Conservation (phyloP, 805 yeast genomes). For the Yamadazyma philogaea region DNA sequence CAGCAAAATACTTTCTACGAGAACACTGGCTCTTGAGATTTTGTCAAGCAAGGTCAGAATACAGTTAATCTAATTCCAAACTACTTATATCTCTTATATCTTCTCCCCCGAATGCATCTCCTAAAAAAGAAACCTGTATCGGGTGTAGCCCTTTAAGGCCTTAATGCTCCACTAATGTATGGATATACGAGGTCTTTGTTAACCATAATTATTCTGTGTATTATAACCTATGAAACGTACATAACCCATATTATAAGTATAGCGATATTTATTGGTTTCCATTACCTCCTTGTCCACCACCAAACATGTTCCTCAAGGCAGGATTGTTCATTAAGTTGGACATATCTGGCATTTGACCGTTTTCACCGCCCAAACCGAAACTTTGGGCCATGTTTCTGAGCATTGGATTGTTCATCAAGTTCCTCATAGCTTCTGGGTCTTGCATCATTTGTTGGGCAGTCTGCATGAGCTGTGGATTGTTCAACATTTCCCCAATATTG, state of each 20-base stretch:
- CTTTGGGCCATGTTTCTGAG: conserved; percentile 80
- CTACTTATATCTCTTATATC: no score
- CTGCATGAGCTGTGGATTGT: conserved; percentile 84
- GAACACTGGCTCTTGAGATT: no score
- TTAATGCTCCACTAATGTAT: background rate
- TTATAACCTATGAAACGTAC: background rate
- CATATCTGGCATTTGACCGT: conserved; percentile 49
- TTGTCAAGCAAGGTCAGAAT: no score
- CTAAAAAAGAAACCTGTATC: no score
- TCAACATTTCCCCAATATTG: conserved; percentile 65
- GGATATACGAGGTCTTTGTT: background rate
- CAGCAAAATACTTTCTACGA: no score
- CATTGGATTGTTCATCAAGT: conserved; percentile 77
- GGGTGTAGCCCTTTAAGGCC: no score
- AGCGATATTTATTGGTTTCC: background rate
- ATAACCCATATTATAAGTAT: background rate
- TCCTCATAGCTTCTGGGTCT: conserved; percentile 72
- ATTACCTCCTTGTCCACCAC: conserved; percentile 7
- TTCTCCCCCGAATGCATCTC: no score
- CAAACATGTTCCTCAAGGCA: conserved; percentile 56
- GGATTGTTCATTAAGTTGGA: conserved; percentile 79
- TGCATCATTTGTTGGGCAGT: conserved; percentile 50
- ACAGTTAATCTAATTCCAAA: no score
- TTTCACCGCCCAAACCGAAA: conserved; percentile 65
- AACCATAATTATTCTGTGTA: no score